phyloP scores from a whole-genome alignment of 371 early-diverging fungal species.

The Syncephalastrum racemosum region DNA sequence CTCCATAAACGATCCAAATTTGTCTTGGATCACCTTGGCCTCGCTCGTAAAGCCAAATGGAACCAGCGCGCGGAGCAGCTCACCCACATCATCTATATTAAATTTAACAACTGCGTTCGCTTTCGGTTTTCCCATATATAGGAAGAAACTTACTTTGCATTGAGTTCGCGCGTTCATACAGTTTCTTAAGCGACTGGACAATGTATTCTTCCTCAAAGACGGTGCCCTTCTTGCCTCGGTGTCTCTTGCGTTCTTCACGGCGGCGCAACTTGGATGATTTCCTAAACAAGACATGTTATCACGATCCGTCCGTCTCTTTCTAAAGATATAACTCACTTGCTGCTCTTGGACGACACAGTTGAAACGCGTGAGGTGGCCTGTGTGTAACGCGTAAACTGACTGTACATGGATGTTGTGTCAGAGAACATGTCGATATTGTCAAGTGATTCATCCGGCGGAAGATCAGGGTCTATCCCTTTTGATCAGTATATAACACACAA shows the following conservation, averaged over 20 bases:
- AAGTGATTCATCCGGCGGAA: slow-evolving; percentile 59
- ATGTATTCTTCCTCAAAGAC: slow-evolving; percentile 91
- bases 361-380: slow-evolving; percentile 59
- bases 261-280: slow-evolving; percentile 73
- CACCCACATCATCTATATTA: slow-evolving; percentile 40
- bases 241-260: slow-evolving; percentile 73
- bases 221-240: slow-evolving; percentile 85
- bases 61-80: slow-evolving; percentile 40
- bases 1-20: slow-evolving; percentile 39
- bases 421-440: slow-evolving; percentile 93
- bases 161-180: slow-evolving; percentile 48
- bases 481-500: not conserved
- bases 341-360: slow-evolving; percentile 51
- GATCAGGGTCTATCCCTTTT: slow-evolving; percentile 20
- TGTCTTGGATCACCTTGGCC: slow-evolving; percentile 43
- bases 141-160: slow-evolving; percentile 39
- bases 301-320: slow-evolving; percentile 2
- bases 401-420: slow-evolving; percentile 90
- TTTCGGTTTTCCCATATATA: not conserved
- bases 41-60: slow-evolving; percentile 48
- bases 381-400: slow-evolving; percentile 80
- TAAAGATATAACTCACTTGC: slow-evolving; percentile 31
- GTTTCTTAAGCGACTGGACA: slow-evolving; percentile 62
- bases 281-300: slow-evolving; percentile 24
- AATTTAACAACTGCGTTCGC: not conserved